Evolutionary conservation across 1,284 basidiomycete species (phyloP).

Genomic region (Chalciporus sp.): DNA sequence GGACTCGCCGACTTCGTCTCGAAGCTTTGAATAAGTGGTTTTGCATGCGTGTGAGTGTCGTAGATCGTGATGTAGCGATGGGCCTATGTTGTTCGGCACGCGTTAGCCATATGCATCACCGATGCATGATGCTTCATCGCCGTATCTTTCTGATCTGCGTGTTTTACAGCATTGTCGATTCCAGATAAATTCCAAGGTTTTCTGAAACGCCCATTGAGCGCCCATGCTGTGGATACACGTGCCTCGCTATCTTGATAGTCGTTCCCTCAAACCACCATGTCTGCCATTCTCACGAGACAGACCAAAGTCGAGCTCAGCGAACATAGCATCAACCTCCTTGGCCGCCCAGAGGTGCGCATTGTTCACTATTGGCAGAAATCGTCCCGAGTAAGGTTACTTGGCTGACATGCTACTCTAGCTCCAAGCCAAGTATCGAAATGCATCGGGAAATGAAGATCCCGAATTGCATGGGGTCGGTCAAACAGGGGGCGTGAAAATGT

Average conservation of each 20-base stretch:
- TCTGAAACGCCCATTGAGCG: conserved; percentile 6
- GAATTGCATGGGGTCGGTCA: conserved; percentile 56
- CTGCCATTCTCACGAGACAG: conserved; percentile 39
- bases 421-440: conserved; percentile 59
- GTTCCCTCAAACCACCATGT: conserved; percentile 1
- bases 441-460: conserved; percentile 52
- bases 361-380: not conserved
- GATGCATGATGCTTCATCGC: not conserved
- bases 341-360: conserved; percentile 52
- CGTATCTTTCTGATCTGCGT: not conserved
- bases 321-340: conserved; percentile 62
- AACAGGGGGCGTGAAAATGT: conserved; percentile 50
- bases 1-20: conserved; percentile 23
- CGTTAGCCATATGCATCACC: conserved; percentile 1
- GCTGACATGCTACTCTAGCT: conserved; percentile 2
- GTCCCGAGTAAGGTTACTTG: not conserved
- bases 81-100: conserved; percentile 11
- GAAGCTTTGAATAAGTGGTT: conserved; percentile 9
- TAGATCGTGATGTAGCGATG: conserved; percentile 14
- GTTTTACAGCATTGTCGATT: not conserved
- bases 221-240: conserved; percentile 16
- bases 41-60: conserved; percentile 9
- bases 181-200: not conserved
- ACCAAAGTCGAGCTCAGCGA: conserved; percentile 57
- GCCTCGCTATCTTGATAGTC: conserved; percentile 10